Conservation (phyloP, 1,284 basidiomycete species). For the Agroathelia rolfsii region DNA sequence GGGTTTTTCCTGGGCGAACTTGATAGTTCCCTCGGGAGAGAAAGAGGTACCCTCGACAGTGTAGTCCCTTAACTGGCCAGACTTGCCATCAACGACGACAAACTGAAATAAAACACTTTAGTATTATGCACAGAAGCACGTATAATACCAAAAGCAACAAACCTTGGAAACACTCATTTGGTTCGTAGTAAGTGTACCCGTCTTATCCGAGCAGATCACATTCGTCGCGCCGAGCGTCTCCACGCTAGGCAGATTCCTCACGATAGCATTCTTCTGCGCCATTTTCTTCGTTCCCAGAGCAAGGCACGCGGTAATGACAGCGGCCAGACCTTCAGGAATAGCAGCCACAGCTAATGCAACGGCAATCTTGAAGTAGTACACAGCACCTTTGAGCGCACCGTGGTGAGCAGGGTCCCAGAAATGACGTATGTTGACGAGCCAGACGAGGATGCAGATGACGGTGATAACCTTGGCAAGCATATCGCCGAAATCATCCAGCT, state of each 20-base stretch:
- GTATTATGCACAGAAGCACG: conserved; percentile 2
- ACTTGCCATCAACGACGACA: conserved; percentile 53
- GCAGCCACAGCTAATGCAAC: conserved; percentile 94
- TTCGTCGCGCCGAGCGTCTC: conserved; percentile 95
- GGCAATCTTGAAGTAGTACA: conserved; percentile 98
- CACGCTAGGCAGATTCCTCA: conserved; percentile 89
- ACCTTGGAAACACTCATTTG: conserved; percentile 91
- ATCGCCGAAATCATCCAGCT: conserved; percentile 94
- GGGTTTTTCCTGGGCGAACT: conserved; percentile 52
- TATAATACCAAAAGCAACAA: conserved; percentile 15
- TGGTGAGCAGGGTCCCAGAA: conserved; percentile 90
- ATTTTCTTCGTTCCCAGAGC: conserved; percentile 95
- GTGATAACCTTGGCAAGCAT: conserved; percentile 92
- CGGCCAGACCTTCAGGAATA: conserved; percentile 91
- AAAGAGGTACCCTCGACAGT: conserved; percentile 85
- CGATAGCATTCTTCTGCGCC: conserved; percentile 96
- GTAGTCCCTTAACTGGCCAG: conserved; percentile 55
- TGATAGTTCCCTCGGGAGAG: conserved; percentile 71
- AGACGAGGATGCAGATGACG: conserved; percentile 91
- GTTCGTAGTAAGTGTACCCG: conserved; percentile 90
- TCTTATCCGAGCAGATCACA: conserved; percentile 97
- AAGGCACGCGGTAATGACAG: conserved; percentile 93
- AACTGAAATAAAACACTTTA: conserved; percentile 40
- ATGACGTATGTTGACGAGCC: conserved; percentile 91
- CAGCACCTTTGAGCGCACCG: conserved; percentile 81